Evolutionary conservation across 2,329 filamentous ascomycete species (phyloP), one percentile per base, ranked within the genome.

Genomic region (Fusarium sp.): DNA sequence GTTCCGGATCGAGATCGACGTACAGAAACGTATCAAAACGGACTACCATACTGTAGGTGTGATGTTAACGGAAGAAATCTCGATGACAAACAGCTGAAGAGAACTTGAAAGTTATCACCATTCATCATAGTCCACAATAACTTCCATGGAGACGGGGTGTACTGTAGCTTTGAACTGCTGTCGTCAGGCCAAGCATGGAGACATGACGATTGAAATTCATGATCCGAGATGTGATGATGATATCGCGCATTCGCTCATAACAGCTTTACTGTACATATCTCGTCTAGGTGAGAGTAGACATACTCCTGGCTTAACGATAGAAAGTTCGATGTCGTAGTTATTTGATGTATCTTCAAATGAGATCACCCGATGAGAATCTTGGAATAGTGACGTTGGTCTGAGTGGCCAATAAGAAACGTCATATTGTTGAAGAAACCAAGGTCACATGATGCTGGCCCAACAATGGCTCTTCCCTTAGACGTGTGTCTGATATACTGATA

Each of bases 191-290:
- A 5, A 53, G n/a, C 30, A 27, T 15, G 1, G 6, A 8, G 29
- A 20, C 6, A 43, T 34, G 29, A 44, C 40, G 34, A 69, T 69
- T 69, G 66, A 69, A 69, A 69, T 69, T 69, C 12, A 10, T 16
- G 22, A 15, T 18, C 10, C 56, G 55, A 25, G 29, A 18, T 6
- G 29, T 34, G 22, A 16, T 16, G 22, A 53, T 44, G 53, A 56
- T 48, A 45, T 48, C n/a, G 45, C 18, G 18, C 15, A 38, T 38
- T 34, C 25, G 25, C 27, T 8, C 24, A 29, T 22, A 27, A 27
- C 22, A n/a, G 24, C 32, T 34, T 38, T 29, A 12, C 3, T 16
- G 3, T 9, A n/a, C 4, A 12, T 1, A 6, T 3, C 12, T 41
- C 11, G 25, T 20, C 7, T 5, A 20, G 0, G 3, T 25, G 15